A percentile compares a stretch with the other conserved stretches of the same genome.
These are phyloP conservation scores for Centaurea solstitialis DNA, from an alignment of 129 eudicot species.

Conservation along the genomic window DNA sequence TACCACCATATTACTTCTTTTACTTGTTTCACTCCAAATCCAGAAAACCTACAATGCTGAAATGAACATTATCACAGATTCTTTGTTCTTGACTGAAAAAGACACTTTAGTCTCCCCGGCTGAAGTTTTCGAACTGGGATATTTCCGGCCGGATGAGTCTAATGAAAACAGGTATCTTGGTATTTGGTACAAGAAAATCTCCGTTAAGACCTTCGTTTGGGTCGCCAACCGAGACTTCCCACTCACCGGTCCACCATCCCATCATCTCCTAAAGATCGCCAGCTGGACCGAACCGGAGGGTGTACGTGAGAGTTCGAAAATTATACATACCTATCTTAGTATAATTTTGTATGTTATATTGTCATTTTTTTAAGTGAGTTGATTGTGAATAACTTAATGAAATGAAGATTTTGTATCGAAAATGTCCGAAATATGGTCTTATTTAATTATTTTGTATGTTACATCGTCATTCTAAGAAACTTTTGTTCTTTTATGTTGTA, in stretches of 20 bases:
- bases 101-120: slow-evolving; percentile 26
- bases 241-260: slow-evolving; percentile 1
- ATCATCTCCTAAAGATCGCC: neutral
- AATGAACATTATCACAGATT: slow-evolving; percentile 3
- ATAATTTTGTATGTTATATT: too few relatives aligned
- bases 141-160: slow-evolving; percentile 7
- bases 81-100: slow-evolving; percentile 12
- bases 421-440: too few relatives aligned
- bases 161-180: slow-evolving; percentile 20
- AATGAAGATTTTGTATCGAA: too few relatives aligned
- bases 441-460: too few relatives aligned
- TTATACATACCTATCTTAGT: too few relatives aligned
- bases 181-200: slow-evolving; percentile 29
- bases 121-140: slow-evolving; percentile 27
- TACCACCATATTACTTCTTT: neutral
- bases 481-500: too few relatives aligned
- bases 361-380: too few relatives aligned
- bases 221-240: slow-evolving; percentile 34
- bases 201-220: slow-evolving; percentile 23
- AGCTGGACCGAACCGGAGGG: too few relatives aligned
- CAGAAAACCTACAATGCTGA: slow-evolving; percentile 1
- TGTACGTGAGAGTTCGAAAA: too few relatives aligned
- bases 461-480: too few relatives aligned
- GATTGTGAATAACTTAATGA: too few relatives aligned
- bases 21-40: neutral